Evolutionary conservation across 345 rosid species (phyloP).

Genomic region (Litchi chinensis): DNA sequence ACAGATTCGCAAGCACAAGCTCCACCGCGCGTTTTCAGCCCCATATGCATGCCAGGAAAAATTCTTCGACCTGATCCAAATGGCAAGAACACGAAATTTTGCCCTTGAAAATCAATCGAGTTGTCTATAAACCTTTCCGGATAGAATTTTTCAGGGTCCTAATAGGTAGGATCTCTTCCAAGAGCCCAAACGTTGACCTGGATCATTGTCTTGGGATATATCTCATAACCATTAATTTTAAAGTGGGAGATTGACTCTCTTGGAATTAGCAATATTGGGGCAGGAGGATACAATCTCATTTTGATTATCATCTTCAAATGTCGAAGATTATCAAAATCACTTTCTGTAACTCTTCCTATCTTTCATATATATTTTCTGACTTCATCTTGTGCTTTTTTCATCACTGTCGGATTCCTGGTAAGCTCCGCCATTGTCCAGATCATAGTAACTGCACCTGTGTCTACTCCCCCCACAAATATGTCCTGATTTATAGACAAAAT

Average conservation of each 20-base stretch:
- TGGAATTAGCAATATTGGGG: slow-evolving; percentile 37
- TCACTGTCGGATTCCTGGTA: slow-evolving; percentile 31
- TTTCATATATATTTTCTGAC: slow-evolving; percentile 30
- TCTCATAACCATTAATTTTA: slow-evolving; percentile 30
- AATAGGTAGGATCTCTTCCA: slow-evolving; percentile 38
- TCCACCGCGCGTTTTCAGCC: slow-evolving; percentile 29
- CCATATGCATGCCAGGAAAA: slow-evolving; percentile 37
- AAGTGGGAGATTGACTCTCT: slow-evolving; percentile 38
- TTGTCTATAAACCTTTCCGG: slow-evolving; percentile 43
- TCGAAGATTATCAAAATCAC: slow-evolving; percentile 23
- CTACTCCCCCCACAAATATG: slow-evolving; percentile 36
- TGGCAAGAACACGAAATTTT: slow-evolving; percentile 30
- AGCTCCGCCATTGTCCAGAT: slow-evolving; percentile 51
- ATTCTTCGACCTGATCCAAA: slow-evolving; percentile 39
- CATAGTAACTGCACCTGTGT: slow-evolving; percentile 25
- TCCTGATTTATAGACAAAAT: slow-evolving; percentile 15
- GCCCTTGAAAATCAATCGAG: slow-evolving; percentile 39
- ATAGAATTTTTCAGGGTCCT: slow-evolving; percentile 45
- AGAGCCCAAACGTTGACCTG: slow-evolving; percentile 46
- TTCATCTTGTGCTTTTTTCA: slow-evolving; percentile 47
- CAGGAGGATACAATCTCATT: slow-evolving; percentile 48
- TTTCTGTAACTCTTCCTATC: slow-evolving; percentile 22
- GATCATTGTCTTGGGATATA: slow-evolving; percentile 30
- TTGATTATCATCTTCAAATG: slow-evolving; percentile 45
- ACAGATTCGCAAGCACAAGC: slow-evolving; percentile 36